Evolutionary conservation across 2,329 filamentous ascomycete species (phyloP), one percentile per base, ranked within the genome.

Genomic region (Beauveria australis): DNA sequence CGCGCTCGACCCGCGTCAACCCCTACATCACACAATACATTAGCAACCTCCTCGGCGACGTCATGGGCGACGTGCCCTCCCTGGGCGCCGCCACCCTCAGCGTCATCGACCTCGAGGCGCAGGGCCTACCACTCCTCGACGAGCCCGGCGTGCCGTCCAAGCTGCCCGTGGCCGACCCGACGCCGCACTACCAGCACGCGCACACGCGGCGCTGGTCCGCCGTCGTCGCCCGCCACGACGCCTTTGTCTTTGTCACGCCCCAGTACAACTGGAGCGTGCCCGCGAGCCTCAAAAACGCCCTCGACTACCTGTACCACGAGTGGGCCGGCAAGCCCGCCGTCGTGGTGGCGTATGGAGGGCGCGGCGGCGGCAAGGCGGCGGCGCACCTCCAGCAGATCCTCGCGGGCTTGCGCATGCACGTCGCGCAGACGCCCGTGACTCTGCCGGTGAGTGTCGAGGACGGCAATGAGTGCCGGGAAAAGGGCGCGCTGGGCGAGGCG

Each of bases 261-360:
- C 77, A 82, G 68, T 86, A 86, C 67, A 86, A 87, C 72, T 79
- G 73, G 67, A 77, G 80, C 26, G 71, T 84, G 6, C 73, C 83
- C 0, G 82, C 78, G 0, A 76, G 73, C 7, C 70, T 82, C 53
- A 87, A 87, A 73, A 87, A 86, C 66, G 83, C 84, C 6, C 76
- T 87, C 60, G 84, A 87, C 67, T 86, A 83, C 66, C 74, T 87
- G 1, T 79, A 76, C 65, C 72, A 85, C 65, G 83, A 85, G 67
- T 85, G 81, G 80, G 76, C 70, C 26, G 80, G 77, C 9, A 85
- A 85, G 68, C 79, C 81, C 0, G 76, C 75, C 19, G 71, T 73
- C 52, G 74, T 86, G 60, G 75, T 86, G 28, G 80, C 75, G 60
- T 85, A 85, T 70, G 83, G 83, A 5, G 75, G 75, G 0, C 63